A percentile compares a stretch with the other conserved stretches of the same genome.
phyloP scores from a whole-genome alignment of 2,329 filamentous ascomycete species.

The Fusarium napiforme region DNA sequence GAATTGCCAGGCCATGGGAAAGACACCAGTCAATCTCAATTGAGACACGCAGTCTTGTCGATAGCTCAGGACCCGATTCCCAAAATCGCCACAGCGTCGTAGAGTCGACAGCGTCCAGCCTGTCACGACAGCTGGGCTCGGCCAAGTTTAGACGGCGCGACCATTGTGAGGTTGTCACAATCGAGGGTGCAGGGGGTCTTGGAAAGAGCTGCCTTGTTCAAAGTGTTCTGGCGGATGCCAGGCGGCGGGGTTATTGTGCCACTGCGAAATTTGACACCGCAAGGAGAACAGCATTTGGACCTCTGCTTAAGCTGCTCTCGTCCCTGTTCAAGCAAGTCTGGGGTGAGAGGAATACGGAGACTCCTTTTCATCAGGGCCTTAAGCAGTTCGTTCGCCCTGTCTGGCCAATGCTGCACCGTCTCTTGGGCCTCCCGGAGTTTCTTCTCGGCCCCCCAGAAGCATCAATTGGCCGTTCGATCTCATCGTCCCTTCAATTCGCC shows the following conservation, averaged over 20 bases:
- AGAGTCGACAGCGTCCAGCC: slow-evolving; percentile 60
- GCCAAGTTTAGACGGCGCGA: slow-evolving; percentile 70
- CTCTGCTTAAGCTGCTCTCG: slow-evolving; percentile 71
- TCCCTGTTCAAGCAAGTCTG: slow-evolving; percentile 75
- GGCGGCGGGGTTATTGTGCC: slow-evolving; percentile 71
- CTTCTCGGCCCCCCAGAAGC: slow-evolving; percentile 64
- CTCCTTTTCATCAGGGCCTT: slow-evolving; percentile 69
- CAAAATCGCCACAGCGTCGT: slow-evolving; percentile 55
- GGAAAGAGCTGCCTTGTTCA: slow-evolving; percentile 74
- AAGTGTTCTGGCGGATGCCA: slow-evolving; percentile 69
- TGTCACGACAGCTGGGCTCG: slow-evolving; percentile 65
- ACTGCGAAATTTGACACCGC: slow-evolving; percentile 74
- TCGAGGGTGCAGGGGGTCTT: slow-evolving; percentile 71
- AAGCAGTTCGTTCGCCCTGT: slow-evolving; percentile 72
- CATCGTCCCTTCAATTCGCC: slow-evolving; percentile 49
- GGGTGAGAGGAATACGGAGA: slow-evolving; percentile 73
- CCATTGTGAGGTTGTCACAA: slow-evolving; percentile 71
- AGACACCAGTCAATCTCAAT: slow-evolving; percentile 62
- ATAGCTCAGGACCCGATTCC: slow-evolving; percentile 56
- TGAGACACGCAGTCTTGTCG: slow-evolving; percentile 59
- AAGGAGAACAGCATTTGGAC: slow-evolving; percentile 69
- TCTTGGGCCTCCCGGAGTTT: slow-evolving; percentile 76
- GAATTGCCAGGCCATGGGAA: slow-evolving; percentile 61
- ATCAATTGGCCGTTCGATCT: slow-evolving; percentile 50
- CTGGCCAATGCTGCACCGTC: slow-evolving; percentile 71